Evolutionary conservation across 257 asterid species (phyloP).

Genomic region (Cynanchum wilfordii): DNA sequence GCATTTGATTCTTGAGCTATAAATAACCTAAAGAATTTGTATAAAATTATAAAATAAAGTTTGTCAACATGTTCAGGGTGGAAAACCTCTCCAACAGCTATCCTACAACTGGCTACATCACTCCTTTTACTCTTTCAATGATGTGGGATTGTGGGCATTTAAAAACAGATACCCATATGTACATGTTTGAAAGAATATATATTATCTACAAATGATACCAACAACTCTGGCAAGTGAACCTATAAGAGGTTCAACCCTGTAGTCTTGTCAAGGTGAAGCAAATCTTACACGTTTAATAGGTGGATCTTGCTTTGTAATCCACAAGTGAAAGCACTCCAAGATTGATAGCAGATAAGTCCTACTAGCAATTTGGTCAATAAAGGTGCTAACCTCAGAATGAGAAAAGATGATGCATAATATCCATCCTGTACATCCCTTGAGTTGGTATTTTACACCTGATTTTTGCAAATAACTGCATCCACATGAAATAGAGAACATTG

Average conservation of each 20-base stretch:
- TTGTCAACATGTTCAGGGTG: neutral
- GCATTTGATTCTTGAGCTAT: neutral
- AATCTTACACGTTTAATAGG: neutral
- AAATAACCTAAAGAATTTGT: neutral
- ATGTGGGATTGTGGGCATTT: conserved; percentile 11
- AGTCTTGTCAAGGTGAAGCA: conserved; percentile 2
- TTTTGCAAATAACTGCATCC: conserved; percentile 11
- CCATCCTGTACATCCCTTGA: conserved; percentile 2
- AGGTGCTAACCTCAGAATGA: neutral
- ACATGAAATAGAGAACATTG: neutral
- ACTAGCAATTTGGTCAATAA: neutral
- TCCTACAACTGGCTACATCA: conserved; percentile 16
- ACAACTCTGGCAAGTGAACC: neutral
- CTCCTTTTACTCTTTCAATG: neutral
- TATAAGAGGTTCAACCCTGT: neutral
- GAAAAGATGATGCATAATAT: neutral
- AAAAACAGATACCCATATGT: conserved; percentile 10
- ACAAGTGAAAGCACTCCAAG: neutral
- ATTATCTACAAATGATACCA: conserved; percentile 1
- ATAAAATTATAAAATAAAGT: neutral
- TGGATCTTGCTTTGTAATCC: conserved; percentile 2
- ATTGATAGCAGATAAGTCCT: neutral
- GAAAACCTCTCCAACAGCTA: conserved; percentile 15
- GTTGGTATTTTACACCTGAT: neutral
- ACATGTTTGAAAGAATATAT: conserved; percentile 13